Conservation (phyloP, 495 filamentous ascomycete species). For the Neurospora sp. region DNA sequence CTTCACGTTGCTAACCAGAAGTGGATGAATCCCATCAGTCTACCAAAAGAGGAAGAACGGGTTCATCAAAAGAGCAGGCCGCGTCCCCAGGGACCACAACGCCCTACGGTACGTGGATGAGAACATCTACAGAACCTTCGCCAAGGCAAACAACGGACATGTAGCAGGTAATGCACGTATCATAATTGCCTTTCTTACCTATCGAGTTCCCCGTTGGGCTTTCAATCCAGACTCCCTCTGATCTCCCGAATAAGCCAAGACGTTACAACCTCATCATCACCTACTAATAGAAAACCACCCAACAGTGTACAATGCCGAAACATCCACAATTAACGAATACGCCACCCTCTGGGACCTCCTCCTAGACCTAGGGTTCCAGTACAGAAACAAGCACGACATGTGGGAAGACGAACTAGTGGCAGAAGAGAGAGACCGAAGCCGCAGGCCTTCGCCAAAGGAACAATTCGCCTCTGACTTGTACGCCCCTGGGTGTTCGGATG, state of each 20-base stretch:
- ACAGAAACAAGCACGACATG: not conserved
- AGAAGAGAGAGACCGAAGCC: not conserved
- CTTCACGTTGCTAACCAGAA: not conserved
- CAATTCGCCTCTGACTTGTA: not conserved
- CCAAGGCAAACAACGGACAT: conserved; percentile 18
- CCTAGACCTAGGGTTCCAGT: not conserved
- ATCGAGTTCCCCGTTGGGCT: not conserved
- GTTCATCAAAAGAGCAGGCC: conserved; percentile 4
- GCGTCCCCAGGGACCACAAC: conserved; percentile 5
- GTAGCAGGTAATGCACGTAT: conserved; percentile 8
- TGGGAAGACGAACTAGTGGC: not conserved
- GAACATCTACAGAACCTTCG: conserved; percentile 5
- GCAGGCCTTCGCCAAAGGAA: not conserved
- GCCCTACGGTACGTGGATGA: conserved; percentile 4
- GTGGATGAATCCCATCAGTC: not conserved
- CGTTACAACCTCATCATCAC: not conserved
- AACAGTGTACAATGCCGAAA: conserved; percentile 12
- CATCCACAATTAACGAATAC: conserved; percentile 17
- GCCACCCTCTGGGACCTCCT: conserved; percentile 10
- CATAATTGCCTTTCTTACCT: not conserved
- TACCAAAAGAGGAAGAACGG: not conserved
- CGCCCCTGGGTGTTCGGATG: not conserved
- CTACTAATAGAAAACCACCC: not conserved
- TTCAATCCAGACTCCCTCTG: not conserved
- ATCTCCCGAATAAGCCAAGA: not conserved